Evolutionary conservation across 2,329 filamentous ascomycete genomes (phyloP).

Genomic region (Exophiala viscosa): DNA sequence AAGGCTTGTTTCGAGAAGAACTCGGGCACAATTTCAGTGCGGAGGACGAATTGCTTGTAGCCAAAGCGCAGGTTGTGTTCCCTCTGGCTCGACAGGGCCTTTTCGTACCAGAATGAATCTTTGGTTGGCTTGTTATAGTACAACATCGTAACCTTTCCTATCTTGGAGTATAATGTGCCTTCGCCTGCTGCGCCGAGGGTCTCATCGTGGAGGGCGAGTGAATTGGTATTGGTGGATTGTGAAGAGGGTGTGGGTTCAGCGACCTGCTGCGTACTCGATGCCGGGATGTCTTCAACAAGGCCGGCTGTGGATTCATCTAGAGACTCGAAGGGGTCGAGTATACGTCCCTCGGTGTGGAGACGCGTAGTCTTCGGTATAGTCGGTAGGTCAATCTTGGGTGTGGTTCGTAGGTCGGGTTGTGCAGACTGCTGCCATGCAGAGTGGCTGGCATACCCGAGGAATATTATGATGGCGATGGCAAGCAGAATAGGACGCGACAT

Average conservation of each 20-base stretch:
- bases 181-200: background rate
- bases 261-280: background rate
- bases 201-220: background rate
- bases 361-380: no score
- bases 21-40: background rate
- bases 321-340: no score
- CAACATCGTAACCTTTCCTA: constrained; percentile 36
- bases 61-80: constrained; percentile 6
- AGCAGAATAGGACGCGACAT: no score
- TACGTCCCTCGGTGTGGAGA: no score
- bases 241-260: background rate
- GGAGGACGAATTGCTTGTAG: constrained; percentile 13
- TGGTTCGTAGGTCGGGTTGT: no score
- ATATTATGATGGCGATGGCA: no score
- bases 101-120: constrained; percentile 34
- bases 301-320: no score
- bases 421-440: no score
- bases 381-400: no score
- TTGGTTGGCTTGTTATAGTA: constrained; percentile 29
- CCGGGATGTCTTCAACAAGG: background rate
- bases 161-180: constrained; percentile 2
- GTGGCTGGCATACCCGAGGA: no score
- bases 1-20: constrained; percentile 25
- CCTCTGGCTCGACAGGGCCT: constrained; percentile 36
- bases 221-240: background rate